Evolutionary conservation across 148 eudicot species (phyloP).

Genomic region (Rhododendron ovatum): DNA sequence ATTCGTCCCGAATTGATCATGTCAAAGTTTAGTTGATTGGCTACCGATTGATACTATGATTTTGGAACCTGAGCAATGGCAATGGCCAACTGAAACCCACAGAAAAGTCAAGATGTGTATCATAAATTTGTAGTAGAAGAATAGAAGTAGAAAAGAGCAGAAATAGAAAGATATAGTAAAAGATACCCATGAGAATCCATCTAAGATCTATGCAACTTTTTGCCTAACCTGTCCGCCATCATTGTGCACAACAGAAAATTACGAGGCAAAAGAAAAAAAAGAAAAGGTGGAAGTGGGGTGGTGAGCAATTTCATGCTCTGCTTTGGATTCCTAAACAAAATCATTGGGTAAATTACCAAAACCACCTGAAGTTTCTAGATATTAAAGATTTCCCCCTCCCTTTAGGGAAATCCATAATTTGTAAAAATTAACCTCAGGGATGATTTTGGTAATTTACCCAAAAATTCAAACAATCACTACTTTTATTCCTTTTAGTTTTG

Average conservation of each 20-base stretch:
- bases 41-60: too few species aligned
- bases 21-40: background rate
- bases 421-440: background rate
- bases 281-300: background rate
- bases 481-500: background rate
- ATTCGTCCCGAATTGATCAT: background rate
- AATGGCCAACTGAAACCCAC: background rate
- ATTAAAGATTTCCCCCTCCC: too few species aligned
- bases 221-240: background rate
- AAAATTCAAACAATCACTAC: background rate
- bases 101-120: background rate
- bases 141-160: background rate
- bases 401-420: background rate
- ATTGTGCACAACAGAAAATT: background rate
- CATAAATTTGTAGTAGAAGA: background rate
- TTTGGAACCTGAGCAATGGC: background rate
- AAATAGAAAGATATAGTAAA: too few species aligned
- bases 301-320: slow-evolving; percentile 6
- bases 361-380: background rate
- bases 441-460: background rate
- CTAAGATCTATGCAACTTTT: background rate
- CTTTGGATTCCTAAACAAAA: background rate
- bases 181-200: background rate
- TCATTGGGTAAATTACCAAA: background rate
- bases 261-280: background rate